Base-by-base conservation (phyloP, 2,329 filamentous ascomycete genomes). In the Cladosporium velox region DNA sequence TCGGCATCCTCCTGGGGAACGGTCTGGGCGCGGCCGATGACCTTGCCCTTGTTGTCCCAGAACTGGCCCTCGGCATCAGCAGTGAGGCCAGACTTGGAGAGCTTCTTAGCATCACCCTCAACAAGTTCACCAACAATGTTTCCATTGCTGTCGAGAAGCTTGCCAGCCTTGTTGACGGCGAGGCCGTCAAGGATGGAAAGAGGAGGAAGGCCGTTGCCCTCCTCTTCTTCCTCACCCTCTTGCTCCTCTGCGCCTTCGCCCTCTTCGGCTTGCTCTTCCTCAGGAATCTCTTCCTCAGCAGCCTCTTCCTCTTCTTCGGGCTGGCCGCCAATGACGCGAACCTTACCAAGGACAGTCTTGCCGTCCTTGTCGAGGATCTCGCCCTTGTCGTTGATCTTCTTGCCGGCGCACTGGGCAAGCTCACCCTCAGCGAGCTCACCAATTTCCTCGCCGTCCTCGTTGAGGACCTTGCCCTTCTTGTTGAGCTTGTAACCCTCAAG, bases 361-460 rank as follows among this genome's bases (percentile, higher is more conserved):
- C 87, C 87, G 55, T 86, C 84, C 74, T 83, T 86, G 74, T 88
- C 87, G 72, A 88, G 81, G 65, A 90, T 86, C 72, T 89, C 87
- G 24, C 87, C 87, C 76, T 88, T 81, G 67, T 83, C 84, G 69
- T 90, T 88, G 70, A 88, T 80, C 76, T 88, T 89, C 79, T 88
- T 88, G 66, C 88, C 83, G 21, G 88, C 85, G 68, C 87, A 89
- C 68, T 88, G 86, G 15, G 83, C 77, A 14, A 89, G 76, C 62
- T 89, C 84, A 51, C 88, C 88, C 70, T 85, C 83, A 49, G 77
- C 74, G 51, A 86, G 81, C 71, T 84, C 82, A 35, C 83, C 84
- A 69, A 86, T 83, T 7, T 79, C 76, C 67, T 86, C 84, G 28
- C 84, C 84, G 62, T 84, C 83, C 70, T 84, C 82, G 69, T 83